phyloP scores from a whole-genome alignment of 169 alveolate genomes.

The Babesia ovata region DNA sequence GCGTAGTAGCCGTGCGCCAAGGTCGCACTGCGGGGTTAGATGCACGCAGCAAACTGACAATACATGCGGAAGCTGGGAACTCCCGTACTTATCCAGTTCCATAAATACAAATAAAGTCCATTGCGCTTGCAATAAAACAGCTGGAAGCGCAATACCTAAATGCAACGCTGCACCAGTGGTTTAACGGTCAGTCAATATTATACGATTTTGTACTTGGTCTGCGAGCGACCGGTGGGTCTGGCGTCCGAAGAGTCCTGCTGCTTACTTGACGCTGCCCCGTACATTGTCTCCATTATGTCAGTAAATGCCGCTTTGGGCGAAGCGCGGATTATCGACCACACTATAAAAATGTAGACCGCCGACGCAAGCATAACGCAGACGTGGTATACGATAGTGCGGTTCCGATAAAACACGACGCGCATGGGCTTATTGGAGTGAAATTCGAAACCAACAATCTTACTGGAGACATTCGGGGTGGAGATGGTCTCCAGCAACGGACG shows the following conservation, averaged over 20 bases:
- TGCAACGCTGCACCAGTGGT: background rate
- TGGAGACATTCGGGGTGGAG: conserved; percentile 20
- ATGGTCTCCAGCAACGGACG: background rate
- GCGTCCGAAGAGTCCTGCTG: background rate
- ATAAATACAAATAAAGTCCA: too few species aligned
- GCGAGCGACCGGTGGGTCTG: background rate
- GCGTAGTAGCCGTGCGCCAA: too few species aligned
- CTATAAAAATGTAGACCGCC: conserved; percentile 25
- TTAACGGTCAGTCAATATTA: background rate
- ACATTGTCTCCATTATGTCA: conserved; percentile 21
- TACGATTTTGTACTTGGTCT: background rate
- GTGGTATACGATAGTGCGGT: conserved; percentile 19
- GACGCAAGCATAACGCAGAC: conserved; percentile 6
- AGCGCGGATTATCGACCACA: conserved; percentile 52
- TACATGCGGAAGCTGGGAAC: too few species aligned
- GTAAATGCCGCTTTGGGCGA: conserved; percentile 46
- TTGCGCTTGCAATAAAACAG: too few species aligned
- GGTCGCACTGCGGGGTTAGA: too few species aligned
- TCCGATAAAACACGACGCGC: conserved; percentile 2
- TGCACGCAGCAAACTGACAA: too few species aligned
- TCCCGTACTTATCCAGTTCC: too few species aligned
- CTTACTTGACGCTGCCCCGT: background rate
- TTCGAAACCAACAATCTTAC: conserved; percentile 5
- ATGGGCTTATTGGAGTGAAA: conserved; percentile 3
- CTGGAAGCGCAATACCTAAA: too few species aligned